Conservation (phyloP, 805 yeast genomes). For the Nakazawaea peltata region DNA sequence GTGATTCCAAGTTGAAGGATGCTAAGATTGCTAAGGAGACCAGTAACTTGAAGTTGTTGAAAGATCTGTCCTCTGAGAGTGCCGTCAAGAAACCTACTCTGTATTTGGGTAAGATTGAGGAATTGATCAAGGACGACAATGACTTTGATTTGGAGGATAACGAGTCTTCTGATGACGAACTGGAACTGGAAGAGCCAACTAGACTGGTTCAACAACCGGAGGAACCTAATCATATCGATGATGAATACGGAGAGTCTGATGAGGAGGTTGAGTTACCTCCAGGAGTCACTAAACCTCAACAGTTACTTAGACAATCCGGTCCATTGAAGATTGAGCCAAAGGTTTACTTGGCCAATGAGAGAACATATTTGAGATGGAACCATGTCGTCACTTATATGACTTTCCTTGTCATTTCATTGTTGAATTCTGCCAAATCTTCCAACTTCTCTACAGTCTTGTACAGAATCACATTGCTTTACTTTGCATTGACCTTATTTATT, state of each 20-base stretch:
- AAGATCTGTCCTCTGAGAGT: conserved; percentile 18
- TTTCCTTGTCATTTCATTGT: conserved; percentile 76
- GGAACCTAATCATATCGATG: background rate
- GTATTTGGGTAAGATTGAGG: conserved; percentile 24
- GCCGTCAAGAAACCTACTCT: conserved; percentile 10
- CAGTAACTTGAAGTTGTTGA: conserved; percentile 26
- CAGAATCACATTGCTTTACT: conserved; percentile 68
- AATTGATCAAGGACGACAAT: conserved; percentile 24
- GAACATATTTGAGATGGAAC: conserved; percentile 94
- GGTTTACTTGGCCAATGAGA: conserved; percentile 97
- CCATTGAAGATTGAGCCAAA: conserved; percentile 94
- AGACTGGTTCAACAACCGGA: background rate
- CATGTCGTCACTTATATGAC: conserved; percentile 81
- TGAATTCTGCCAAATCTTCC: conserved; percentile 64
- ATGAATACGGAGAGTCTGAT: conserved; percentile 50
- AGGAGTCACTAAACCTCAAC: conserved; percentile 79
- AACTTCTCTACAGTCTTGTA: conserved; percentile 59
- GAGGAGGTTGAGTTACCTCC: conserved; percentile 81
- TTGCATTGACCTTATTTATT: conserved; percentile 71
- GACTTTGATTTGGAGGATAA: conserved; percentile 48
- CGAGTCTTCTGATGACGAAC: conserved; percentile 39
- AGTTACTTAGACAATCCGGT: conserved; percentile 78
- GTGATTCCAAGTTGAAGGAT: conserved; percentile 50
- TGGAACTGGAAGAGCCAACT: background rate
- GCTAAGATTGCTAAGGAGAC: conserved; percentile 37